These are phyloP conservation scores for Cladosporium sp. DNA, from an alignment of 2,329 filamentous ascomycete species.

Conservation along the genomic window DNA sequence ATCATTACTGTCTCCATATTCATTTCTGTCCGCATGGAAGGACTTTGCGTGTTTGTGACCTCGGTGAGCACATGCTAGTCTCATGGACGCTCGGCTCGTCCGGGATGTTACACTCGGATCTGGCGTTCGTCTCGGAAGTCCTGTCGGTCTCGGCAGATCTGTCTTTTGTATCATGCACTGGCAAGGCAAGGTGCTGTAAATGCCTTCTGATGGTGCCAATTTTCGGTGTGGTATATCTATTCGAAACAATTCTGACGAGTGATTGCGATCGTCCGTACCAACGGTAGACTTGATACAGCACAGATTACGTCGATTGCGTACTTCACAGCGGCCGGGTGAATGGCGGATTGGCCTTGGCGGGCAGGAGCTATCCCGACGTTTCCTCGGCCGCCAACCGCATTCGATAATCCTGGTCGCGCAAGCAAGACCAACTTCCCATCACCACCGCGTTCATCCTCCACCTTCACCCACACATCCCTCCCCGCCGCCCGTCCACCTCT, in stretches of 20 bases:
- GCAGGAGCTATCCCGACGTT: not conserved
- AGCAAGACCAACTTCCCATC: conserved; percentile 13
- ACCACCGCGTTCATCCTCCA: conserved; percentile 9
- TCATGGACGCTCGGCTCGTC: not conserved
- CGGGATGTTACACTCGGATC: not conserved
- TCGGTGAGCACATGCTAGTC: not conserved
- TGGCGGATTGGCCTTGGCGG: conserved; percentile 3
- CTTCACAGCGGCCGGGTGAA: conserved; percentile 10
- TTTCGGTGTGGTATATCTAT: not conserved
- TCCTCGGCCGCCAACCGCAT: conserved; percentile 15
- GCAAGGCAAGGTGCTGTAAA: not conserved
- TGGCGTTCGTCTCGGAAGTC: not conserved
- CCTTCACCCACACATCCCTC: not conserved
- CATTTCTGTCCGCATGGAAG: not conserved
- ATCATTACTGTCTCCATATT: not conserved
- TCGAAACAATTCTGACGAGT: not conserved
- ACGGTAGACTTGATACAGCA: not conserved
- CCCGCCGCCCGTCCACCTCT: conserved; percentile 8
- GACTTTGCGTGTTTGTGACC: not conserved
- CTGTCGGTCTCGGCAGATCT: not conserved
- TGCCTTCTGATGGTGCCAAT: not conserved
- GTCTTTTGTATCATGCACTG: not conserved
- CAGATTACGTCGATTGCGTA: conserved; percentile 9
- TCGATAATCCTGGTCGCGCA: conserved; percentile 16
- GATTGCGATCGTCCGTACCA: conserved; percentile 2